Percentiles rank a stretch among this genome's conserved stretches.
Conservation (phyloP, 1,139 yeast genomes). For the Debaryomycetaceae sp. region DNA sequence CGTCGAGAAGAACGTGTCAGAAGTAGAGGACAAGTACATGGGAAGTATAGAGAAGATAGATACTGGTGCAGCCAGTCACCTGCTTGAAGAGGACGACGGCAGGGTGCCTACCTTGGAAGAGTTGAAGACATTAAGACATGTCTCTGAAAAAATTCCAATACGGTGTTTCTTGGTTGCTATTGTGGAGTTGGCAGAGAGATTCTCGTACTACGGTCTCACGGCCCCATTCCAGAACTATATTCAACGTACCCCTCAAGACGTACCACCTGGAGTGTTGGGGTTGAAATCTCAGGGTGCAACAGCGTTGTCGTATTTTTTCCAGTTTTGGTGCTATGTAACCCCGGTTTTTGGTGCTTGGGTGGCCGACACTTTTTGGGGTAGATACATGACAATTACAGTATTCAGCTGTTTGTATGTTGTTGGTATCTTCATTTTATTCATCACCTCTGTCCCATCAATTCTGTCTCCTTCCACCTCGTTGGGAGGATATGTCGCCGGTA, state of each 20-base stretch:
- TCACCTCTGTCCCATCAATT: slow-evolving; percentile 68
- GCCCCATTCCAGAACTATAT: slow-evolving; percentile 79
- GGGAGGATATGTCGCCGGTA: slow-evolving; percentile 57
- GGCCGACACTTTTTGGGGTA: slow-evolving; percentile 74
- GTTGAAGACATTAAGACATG: slow-evolving; percentile 38
- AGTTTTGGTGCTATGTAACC: slow-evolving; percentile 79
- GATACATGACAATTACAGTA: slow-evolving; percentile 62
- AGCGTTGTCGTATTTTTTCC: slow-evolving; percentile 72
- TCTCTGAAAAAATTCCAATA: slow-evolving; percentile 36
- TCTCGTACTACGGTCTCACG: slow-evolving; percentile 76
- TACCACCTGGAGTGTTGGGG: slow-evolving; percentile 59
- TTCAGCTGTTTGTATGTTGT: slow-evolving; percentile 58
- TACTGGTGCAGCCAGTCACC: neutral
- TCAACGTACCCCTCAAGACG: slow-evolving; percentile 48
- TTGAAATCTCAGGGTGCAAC: slow-evolving; percentile 66
- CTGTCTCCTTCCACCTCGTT: slow-evolving; percentile 43
- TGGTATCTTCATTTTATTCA: slow-evolving; percentile 63
- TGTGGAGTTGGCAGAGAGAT: slow-evolving; percentile 80
- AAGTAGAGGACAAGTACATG: neutral
- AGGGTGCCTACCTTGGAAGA: slow-evolving; percentile 38
- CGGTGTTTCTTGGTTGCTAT: slow-evolving; percentile 71
- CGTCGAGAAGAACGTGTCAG: neutral
- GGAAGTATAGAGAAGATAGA: neutral
- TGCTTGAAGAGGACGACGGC: slow-evolving; percentile 20
- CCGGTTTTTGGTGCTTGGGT: slow-evolving; percentile 77